Evolutionary conservation across 2,329 filamentous ascomycete species (phyloP), one percentile per base, ranked within the genome.

Genomic region (Pseudocercospora cruenta): DNA sequence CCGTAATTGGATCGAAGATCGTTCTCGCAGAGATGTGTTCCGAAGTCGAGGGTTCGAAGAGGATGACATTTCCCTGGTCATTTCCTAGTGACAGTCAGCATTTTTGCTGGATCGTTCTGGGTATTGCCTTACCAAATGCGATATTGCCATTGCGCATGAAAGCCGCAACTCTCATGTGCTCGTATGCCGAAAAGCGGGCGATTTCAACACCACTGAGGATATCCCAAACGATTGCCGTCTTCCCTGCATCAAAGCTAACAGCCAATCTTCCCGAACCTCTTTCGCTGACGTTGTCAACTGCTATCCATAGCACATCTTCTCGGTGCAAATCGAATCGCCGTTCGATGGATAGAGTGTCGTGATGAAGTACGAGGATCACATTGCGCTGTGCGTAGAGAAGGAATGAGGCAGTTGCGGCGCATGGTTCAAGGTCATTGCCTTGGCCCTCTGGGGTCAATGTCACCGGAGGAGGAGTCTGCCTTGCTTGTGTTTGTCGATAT

Each of bases 131-230:
- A 97, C 94, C 95, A 83, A 98, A 98, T 43, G 93, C 94, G 71
- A 99, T 90, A 80, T 97, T 96, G 62, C 95, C 95, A 80, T 97
- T 97, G 53, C 90, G 87, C 94, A 99, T 97, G 93, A 95, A 99
- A 12, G 91, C 86, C 43, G 94, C 94, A 31, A 92, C 90, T 22
- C 89, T 90, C 69, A 98, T 86, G 71, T 91, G 88, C 75, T 96
- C 93, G 75, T 96, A 97, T 0, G 94, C 95, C 24, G 90, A 90
- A 81, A 98, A 98, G n/a, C 94, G 87, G 45, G 94, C 90, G 65
- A 97, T 86, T 79, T 97, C 93, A 66, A 93, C 89, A 58, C 95
- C 95, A 0, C 93, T 96, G 81, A 96, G 88, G 67, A 97, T 85
- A 80, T 99, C 94, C 95, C 95, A 99, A 7, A 98, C 92, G 76